Base-by-base conservation (phyloP, 2,329 filamentous ascomycete genomes). In the Pseudogymnoascus sp. region DNA sequence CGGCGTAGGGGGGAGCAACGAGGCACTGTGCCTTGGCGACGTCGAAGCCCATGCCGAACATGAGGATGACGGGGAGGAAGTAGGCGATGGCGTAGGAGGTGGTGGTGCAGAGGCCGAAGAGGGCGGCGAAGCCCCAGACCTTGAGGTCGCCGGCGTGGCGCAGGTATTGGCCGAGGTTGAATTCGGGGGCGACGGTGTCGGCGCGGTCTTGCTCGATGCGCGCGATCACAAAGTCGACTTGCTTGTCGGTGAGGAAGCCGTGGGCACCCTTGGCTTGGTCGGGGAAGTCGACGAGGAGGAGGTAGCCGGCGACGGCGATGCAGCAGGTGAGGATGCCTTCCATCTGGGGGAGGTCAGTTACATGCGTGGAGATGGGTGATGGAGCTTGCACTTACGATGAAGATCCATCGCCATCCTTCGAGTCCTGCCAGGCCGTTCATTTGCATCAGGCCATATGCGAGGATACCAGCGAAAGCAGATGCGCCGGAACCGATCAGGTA, bases 31-130 rank as follows among this genome's bases (percentile, higher is more conserved):
- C 72, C 43, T 74, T 76, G 4, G 73, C 80, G 16, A 81, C 73
- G 35, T 72, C 74, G 73, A 83, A 85, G 12, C 79, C 79, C 77
- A 85, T 79, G 16, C 79, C 80, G 28, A 75, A 72, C 16, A 41
- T 12, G 10, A 95, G 83, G 69, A 93, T 89, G 70, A 92, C 84
- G 11, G 90, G 89, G 5, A 92, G 75, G 71, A 92, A 92, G 74
- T 89, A 93, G 2, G 88, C 87, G 6, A 93, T 81, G 0, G 89
- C 85, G 72, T 93, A 93, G 1, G 82, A 82, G 56, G 89, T 82
- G n/a, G 87, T 89, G 0, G 89, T 91, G 3, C 83, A 82, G 74
- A 83, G 84, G 77, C 86, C 85, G 71, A 82, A 82, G 69, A 86
- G 78, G 68, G 86, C 67, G 65, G 79, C 83, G 68, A 85, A 87